Evolutionary conservation across 768 basidiomycete genomes (phyloP), one percentile per base, ranked within the genome.

Genomic region (Lentinula aciculospora): DNA sequence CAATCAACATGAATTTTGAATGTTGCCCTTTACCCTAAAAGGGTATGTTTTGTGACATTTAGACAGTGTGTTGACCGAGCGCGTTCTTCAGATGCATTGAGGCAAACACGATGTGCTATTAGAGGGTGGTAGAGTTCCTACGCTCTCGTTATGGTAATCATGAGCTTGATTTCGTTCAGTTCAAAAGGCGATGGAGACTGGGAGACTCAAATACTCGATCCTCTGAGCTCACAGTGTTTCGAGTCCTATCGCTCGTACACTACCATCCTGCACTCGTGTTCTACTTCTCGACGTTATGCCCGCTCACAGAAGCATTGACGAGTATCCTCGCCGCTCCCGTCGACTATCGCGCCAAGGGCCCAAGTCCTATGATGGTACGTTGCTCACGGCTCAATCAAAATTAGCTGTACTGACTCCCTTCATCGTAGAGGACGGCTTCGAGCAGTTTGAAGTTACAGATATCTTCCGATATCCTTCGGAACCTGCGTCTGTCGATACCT

Each of bases 261-360:
- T n/a, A n/a, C n/a, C n/a, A 29, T n/a, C 50, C 42, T 50, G 40
- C 44, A 29, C 39, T 36, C 31, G n/a, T 28, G 5, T 21, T 13
- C 4, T 19, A 23, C 23, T 39, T 17, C 21, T 28, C n/a, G 21
- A 57, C 39, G 28, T 53, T 49, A 65, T 64, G 62, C 60, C 63
- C 29, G 48, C 53, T 40, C 60, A 49, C 57, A 56, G 56, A 45
- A 64, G 55, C 48, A 53, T 61, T 29, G 21, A 50, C 27, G 29
- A 58, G 23, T 29, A 44, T 42, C 57, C 64, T 44, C 75, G 78
- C 51, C 74, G 70, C 58, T 82, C 73, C 25, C 75, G 77, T 39
- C 69, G 79, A 46, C 65, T 79, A 17, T 78, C 77, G 12, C 71
- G 66, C 57, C 75, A 71, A 64, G 68, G 68, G 9, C 74, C 76